phyloP scores from a whole-genome alignment of 2,329 filamentous ascomycete species.

The Niveomyces coronatus region DNA sequence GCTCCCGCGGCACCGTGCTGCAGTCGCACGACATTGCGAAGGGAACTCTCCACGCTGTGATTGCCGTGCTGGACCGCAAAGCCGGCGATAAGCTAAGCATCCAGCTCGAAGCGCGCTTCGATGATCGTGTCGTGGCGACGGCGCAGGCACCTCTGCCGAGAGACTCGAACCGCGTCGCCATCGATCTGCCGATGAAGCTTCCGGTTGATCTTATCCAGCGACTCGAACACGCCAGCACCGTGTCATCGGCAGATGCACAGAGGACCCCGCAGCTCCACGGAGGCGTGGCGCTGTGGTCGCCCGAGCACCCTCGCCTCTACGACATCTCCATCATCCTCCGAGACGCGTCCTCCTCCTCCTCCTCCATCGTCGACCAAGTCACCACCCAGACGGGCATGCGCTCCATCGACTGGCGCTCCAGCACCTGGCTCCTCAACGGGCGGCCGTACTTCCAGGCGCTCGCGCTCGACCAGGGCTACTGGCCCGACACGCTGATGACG shows the following conservation, averaged over 20 bases:
- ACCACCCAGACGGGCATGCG: constrained; percentile 52
- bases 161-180: constrained; percentile 36
- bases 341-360: no score
- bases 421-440: constrained; percentile 48
- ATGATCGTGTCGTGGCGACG: constrained; percentile 35
- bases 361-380: constrained; percentile 48
- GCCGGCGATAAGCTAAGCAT: constrained; percentile 37
- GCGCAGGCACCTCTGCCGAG: constrained; percentile 32
- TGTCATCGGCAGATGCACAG: no score
- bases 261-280: no score
- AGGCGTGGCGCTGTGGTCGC: constrained; percentile 52
- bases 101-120: constrained; percentile 43
- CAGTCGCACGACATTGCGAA: constrained; percentile 41
- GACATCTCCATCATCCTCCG: constrained; percentile 43
- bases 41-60: constrained; percentile 38
- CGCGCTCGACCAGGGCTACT: constrained; percentile 53
- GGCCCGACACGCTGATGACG: constrained; percentile 50
- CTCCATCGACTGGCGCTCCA: constrained; percentile 48
- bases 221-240: constrained; percentile 21
- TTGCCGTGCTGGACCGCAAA: constrained; percentile 39
- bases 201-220: constrained; percentile 24
- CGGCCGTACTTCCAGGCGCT: constrained; percentile 50
- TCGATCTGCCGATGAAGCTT: constrained; percentile 40
- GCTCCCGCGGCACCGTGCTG: constrained; percentile 47
- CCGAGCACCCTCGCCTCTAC: constrained; percentile 47